Conservation (phyloP, 345 rosid genomes). For the Rhodamnia argentea region DNA sequence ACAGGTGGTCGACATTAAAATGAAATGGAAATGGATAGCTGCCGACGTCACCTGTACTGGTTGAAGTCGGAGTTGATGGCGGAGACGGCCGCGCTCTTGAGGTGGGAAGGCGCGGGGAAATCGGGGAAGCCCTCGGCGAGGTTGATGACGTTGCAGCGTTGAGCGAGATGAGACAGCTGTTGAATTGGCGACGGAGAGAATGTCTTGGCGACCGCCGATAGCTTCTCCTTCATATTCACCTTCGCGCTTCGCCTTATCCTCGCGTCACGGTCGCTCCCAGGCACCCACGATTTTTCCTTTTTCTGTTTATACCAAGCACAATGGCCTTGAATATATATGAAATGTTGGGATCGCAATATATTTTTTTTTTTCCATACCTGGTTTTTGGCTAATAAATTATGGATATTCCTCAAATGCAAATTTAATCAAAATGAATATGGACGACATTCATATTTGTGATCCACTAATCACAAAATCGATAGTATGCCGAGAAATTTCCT, state of each 20-base stretch:
- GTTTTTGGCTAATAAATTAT: not conserved
- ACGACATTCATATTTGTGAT: not conserved
- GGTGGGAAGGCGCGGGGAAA: slow-evolving; percentile 37
- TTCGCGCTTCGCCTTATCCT: not conserved
- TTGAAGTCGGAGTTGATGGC: slow-evolving; percentile 50
- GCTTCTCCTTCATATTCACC: slow-evolving; percentile 24
- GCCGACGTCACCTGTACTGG: slow-evolving; percentile 35
- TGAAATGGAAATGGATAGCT: not conserved
- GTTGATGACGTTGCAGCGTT: slow-evolving; percentile 37
- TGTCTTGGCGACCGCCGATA: slow-evolving; percentile 32
- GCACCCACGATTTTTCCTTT: not conserved
- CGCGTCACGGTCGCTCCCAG: not conserved
- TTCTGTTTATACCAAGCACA: not conserved
- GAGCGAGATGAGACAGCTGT: slow-evolving; percentile 45
- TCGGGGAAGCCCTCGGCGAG: slow-evolving; percentile 67
- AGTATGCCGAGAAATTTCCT: not conserved
- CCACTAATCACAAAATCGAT: not conserved
- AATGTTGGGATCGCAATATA: not conserved
- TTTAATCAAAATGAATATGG: not conserved
- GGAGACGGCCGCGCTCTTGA: slow-evolving; percentile 46
- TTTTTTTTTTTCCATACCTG: not conserved
- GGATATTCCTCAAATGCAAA: not conserved
- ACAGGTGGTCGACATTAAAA: not conserved
- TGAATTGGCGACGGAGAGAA: slow-evolving; percentile 44
- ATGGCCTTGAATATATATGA: not conserved